phyloP scores from a whole-genome alignment of 2,329 filamentous ascomycete species.

The Ophiostoma himal-ulmi region DNA sequence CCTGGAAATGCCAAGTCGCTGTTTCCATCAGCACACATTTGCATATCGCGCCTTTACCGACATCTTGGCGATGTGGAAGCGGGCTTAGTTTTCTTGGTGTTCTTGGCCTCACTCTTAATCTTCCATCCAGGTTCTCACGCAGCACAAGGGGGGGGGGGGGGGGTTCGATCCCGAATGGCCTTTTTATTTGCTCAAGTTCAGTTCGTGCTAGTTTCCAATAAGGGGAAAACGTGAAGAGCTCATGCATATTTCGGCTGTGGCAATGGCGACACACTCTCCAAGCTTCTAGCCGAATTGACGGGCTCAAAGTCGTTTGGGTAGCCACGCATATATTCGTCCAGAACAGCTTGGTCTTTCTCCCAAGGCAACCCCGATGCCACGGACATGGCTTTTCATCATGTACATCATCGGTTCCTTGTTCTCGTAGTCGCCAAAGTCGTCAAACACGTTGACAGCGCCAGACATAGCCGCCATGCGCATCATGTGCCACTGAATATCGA shows the following conservation, averaged over 20 bases:
- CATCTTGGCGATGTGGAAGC: not conserved
- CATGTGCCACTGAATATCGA: not conserved
- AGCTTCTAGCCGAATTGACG: not conserved
- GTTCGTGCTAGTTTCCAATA: too few relatives aligned
- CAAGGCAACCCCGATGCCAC: too few relatives aligned
- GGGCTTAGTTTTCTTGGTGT: not conserved
- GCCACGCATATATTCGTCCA: too few relatives aligned
- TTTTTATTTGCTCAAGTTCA: not conserved
- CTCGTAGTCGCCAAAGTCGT: not conserved
- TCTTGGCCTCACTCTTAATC: not conserved
- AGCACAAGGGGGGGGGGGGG: too few relatives aligned
- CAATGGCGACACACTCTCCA: not conserved
- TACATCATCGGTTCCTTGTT: too few relatives aligned
- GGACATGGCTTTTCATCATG: too few relatives aligned
- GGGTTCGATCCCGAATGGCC: not conserved
- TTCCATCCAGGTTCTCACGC: not conserved
- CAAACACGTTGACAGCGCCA: not conserved
- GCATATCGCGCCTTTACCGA: not conserved
- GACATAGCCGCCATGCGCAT: not conserved
- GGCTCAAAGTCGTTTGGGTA: not conserved
- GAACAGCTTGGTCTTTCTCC: too few relatives aligned
- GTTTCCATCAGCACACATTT: not conserved
- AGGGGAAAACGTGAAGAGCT: too few relatives aligned
- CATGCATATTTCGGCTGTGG: not conserved
- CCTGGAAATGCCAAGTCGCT: not conserved